Conservation (phyloP, 1,284 basidiomycete genomes). For the Ceratobasidium sp. region DNA sequence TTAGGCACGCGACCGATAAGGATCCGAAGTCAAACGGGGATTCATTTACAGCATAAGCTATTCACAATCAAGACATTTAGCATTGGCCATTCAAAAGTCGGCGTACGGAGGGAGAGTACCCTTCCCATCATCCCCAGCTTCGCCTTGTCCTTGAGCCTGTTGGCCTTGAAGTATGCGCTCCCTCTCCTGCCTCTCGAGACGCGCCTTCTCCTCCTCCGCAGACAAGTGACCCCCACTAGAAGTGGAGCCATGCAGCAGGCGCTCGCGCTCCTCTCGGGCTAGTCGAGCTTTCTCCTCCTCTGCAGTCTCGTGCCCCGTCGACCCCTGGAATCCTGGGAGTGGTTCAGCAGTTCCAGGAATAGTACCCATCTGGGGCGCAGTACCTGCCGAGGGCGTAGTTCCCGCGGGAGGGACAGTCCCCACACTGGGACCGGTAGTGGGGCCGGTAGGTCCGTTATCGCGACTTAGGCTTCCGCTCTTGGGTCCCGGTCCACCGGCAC, state of each 20-base stretch:
- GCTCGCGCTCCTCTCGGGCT: constrained; percentile 49
- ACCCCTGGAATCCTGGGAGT: constrained; percentile 39
- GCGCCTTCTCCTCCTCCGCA: constrained; percentile 56
- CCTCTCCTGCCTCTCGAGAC: constrained; percentile 45
- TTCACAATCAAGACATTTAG: constrained; percentile 26
- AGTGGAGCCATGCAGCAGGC: constrained; percentile 43
- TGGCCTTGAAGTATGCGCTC: constrained; percentile 38
- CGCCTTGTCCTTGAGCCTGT: constrained; percentile 29
- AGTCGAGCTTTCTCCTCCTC: constrained; percentile 54
- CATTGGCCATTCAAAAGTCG: constrained; percentile 23
- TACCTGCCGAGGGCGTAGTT: constrained; percentile 33
- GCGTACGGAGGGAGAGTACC: constrained; percentile 36
- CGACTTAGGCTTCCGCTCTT: constrained; percentile 62
- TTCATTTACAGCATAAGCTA: constrained; percentile 27
- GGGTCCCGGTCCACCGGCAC: constrained; percentile 69
- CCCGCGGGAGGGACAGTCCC: constrained; percentile 26
- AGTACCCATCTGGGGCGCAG: constrained; percentile 38
- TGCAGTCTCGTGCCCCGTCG: constrained; percentile 56
- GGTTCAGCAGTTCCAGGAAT: constrained; percentile 58
- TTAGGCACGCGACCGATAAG: neutral
- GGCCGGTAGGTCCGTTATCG: constrained; percentile 16
- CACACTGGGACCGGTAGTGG: neutral
- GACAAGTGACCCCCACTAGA: constrained; percentile 53
- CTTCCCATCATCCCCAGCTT: constrained; percentile 49
- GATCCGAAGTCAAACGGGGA: neutral